Percentiles rank a stretch among this genome's conserved stretches.
Conservation (phyloP, 495 filamentous ascomycete genomes). For the Xylaria longipes region DNA sequence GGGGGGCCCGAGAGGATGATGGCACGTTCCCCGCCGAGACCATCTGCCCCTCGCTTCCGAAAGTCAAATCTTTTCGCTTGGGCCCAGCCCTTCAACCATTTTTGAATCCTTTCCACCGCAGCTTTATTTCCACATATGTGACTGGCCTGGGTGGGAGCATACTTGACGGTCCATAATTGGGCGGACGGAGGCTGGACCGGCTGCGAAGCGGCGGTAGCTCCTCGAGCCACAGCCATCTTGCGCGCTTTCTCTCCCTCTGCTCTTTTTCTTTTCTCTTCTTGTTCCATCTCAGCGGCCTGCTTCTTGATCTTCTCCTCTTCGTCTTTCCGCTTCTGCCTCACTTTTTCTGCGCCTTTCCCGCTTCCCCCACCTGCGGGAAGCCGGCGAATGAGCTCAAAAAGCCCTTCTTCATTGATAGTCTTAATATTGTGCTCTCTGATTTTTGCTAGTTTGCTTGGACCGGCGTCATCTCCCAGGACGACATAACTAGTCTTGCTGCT, state of each 20-base stretch:
- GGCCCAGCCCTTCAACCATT: constrained; percentile 84
- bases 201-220: constrained; percentile 41
- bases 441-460: constrained; percentile 90
- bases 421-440: constrained; percentile 79
- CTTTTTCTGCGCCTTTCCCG: constrained; percentile 84
- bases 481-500: constrained; percentile 94
- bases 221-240: constrained; percentile 53
- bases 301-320: constrained; percentile 78
- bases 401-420: constrained; percentile 90
- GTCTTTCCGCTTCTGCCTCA: constrained; percentile 79
- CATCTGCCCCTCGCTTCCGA: constrained; percentile 79
- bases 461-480: constrained; percentile 87
- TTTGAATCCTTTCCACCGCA: constrained; percentile 85
- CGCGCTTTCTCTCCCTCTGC: constrained; percentile 57
- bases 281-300: constrained; percentile 83
- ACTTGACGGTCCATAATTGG: constrained; percentile 94
- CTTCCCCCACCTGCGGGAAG: constrained; percentile 86
- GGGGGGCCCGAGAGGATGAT: constrained; percentile 94
- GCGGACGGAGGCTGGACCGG: constrained; percentile 57
- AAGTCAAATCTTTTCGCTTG: constrained; percentile 76
- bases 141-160: constrained; percentile 79
- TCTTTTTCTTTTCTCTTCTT: constrained; percentile 61
- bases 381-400: constrained; percentile 84
- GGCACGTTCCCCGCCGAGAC: constrained; percentile 76
- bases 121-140: constrained; percentile 97